Evolutionary conservation across 2,329 filamentous ascomycete species (phyloP), one percentile per base, ranked within the genome.

Genomic region (Penicillium sp.): DNA sequence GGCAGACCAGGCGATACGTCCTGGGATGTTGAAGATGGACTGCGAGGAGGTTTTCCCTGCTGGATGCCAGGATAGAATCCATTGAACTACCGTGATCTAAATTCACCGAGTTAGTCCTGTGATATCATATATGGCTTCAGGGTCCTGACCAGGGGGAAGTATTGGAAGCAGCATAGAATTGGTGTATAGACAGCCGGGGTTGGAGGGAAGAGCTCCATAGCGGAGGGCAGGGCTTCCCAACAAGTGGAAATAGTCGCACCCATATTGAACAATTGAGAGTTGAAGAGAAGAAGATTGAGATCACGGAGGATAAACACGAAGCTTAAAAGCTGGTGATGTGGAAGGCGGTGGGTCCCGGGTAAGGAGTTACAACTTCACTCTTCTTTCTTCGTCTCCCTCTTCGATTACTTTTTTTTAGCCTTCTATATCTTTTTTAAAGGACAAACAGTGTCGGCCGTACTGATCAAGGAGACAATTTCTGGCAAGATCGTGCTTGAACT

Each of bases 1-100:
- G 2, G 87, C 84, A 55, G 89, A 82, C 94, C 94, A 99, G 57
- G 86, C 92, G 61, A 91, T 79, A 66, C 90, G 90, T 60, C 94
- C 94, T 2, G 92, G 90, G n/a, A 97, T 75, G 76, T 99, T 99
- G 71, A 94, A 79, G 13, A 78, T 78, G 66, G 88, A 92, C 48
- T 62, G 61, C 19, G 86, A 82, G 4, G 91, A 96, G 3, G 92
- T 96, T 77, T 97, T 97, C 73, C 94, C 94, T 79, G 93, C 91
- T 50, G 90, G 90, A 73, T 97, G 94, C 83, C 85, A 96, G 54
- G 85, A 82, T n/a, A 82, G 77, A 55, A 87, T 58, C 87, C 89
- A 95, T 84, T 96, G 92, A 23, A 84, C 50, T 1, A 85, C 82
- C 0, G 87, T 87, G 61, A 91, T 69, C 91, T 96, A 59, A 7